Conservation (phyloP, 352 stramenopile species). For the Albugo laibachii region DNA sequence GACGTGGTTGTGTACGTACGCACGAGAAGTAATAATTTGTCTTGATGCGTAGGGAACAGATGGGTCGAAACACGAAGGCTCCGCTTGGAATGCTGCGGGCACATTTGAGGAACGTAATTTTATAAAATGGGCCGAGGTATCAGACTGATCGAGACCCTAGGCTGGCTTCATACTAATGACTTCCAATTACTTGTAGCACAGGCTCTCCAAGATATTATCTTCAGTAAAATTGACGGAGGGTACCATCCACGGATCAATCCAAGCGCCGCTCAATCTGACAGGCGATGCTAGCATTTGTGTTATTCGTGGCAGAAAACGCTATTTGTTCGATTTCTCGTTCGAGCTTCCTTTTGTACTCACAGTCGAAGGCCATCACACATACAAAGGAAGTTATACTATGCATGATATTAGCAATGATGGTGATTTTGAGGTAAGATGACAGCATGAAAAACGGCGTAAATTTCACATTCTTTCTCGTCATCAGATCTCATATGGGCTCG, state of each 20-base stretch:
- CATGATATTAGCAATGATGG: constrained; percentile 78
- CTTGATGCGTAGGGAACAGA: constrained; percentile 2
- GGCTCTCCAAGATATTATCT: constrained; percentile 33
- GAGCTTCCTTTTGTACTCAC: constrained; percentile 48
- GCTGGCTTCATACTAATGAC: neutral
- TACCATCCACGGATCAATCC: constrained; percentile 22
- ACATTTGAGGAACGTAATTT: constrained; percentile 83
- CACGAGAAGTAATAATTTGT: constrained; percentile 1
- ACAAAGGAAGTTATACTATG: constrained; percentile 49
- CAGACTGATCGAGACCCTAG: neutral
- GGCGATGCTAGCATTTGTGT: constrained; percentile 78
- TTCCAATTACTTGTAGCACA: constrained; percentile 13
- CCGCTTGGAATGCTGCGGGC: constrained; percentile 82
- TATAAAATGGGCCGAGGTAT: constrained; percentile 61
- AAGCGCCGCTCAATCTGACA: constrained; percentile 41
- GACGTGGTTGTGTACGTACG: too few species aligned
- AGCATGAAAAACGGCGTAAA: neutral
- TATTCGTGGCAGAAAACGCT: constrained; percentile 75
- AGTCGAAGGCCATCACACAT: constrained; percentile 18
- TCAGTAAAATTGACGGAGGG: constrained; percentile 19
- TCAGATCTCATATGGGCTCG: neutral
- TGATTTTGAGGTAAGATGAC: constrained; percentile 47
- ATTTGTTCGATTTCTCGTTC: constrained; percentile 76
- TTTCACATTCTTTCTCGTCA: neutral
- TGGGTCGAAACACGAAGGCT: constrained; percentile 37